Base-by-base conservation (phyloP, 345 rosid species). In the Nasturtium officinale region DNA sequence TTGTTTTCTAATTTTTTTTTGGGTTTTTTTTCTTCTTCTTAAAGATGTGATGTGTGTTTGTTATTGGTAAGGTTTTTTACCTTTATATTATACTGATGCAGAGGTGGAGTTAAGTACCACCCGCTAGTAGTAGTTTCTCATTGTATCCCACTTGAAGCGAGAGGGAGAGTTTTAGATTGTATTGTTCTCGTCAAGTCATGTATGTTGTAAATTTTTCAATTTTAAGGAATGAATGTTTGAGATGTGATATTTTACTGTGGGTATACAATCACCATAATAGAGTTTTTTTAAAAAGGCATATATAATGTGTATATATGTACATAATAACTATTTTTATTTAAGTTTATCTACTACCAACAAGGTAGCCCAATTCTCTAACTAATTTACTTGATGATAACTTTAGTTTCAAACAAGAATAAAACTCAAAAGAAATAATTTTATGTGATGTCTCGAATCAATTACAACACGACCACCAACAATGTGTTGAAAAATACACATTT, bases 31-130 rank as follows among this genome's bases (percentile, higher is more conserved):
- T 2, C 6, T 6, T 16, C 6, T 45, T 45, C 3, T 37, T 9
- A 9, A 9, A 9, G 11, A 37, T 37, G 40, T 37, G 13, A 37
- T 46, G 51, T 46, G 51, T 54, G 25, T 40, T 18, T 47, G 20
- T 71, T 18, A 29, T 53, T 60, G 61, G 89, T 85, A 82, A 86
- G 65, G 25, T 23, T 57, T 81, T 60, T 73, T 37, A 37, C 38
- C 9, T 9, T 3, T 59, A n/a, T 54, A 45, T 46, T 48, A 21
- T 71, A 77, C 56, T 77, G 63, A 71, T 57, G 80, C 76, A 65
- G 80, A 71, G 80, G 80, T 77, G 80, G 80, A 62, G 38, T 61
- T 69, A 71, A 33, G 42, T 21, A 73, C 81, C 78, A 78, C 81
- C 81, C 81, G 81, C 81, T 69, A 55, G 35, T 32, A 55, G 35